Evolutionary conservation across 2,329 filamentous ascomycete genomes (phyloP).

Genomic region (Nakataea oryzae): DNA sequence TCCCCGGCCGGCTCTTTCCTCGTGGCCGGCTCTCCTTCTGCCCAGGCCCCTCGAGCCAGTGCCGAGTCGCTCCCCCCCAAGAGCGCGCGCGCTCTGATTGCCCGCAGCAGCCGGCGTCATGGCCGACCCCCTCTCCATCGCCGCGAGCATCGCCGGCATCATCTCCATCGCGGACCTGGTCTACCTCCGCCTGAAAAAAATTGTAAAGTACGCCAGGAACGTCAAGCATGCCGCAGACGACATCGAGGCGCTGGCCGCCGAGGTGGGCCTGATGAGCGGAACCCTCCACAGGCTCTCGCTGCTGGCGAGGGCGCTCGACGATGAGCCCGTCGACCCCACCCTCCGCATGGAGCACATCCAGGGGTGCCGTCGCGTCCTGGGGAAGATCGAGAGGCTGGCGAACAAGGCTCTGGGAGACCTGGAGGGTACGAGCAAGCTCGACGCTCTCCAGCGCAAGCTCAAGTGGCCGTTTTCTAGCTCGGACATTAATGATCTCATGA

Average conservation of each 20-base stretch:
- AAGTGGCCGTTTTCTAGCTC: neutral
- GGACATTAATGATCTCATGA: neutral
- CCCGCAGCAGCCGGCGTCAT: neutral
- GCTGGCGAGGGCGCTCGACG: neutral
- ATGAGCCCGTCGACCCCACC: neutral
- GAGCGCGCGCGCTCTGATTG: neutral
- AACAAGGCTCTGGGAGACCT: neutral
- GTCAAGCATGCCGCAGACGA: neutral
- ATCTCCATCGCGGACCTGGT: neutral
- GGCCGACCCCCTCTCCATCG: neutral
- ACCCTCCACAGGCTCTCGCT: neutral
- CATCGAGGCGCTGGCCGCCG: neutral
- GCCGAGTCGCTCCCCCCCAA: too few species aligned
- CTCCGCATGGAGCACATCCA: neutral
- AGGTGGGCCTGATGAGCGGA: neutral
- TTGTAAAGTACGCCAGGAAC: neutral
- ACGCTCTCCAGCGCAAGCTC: neutral
- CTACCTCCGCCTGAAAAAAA: neutral
- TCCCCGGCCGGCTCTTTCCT: too few species aligned
- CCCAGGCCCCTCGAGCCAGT: too few species aligned
- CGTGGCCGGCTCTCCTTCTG: too few species aligned
- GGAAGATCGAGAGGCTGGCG: neutral
- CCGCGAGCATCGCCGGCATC: neutral
- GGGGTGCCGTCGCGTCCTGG: neutral
- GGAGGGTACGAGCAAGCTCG: neutral